These are phyloP conservation scores for Toxicodendron radicans DNA, from an alignment of 345 rosid genomes.

Conservation along the genomic window DNA sequence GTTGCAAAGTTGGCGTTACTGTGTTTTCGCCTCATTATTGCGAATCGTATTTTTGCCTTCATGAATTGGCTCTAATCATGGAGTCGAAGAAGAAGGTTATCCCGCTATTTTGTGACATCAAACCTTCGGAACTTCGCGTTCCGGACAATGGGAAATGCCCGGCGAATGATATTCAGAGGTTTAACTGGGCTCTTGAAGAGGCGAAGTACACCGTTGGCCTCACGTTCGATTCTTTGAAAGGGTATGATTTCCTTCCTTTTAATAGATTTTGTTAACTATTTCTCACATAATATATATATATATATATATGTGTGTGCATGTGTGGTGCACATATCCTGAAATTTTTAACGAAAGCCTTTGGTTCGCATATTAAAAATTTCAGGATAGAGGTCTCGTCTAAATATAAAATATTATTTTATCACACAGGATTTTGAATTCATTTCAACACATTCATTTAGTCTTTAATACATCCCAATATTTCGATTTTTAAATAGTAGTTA, in stretches of 20 bases:
- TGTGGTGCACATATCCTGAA: too few species aligned
- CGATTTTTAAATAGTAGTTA: too few species aligned
- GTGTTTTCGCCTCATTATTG: slow-evolving; percentile 69
- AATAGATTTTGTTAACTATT: too few species aligned
- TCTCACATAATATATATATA: too few species aligned
- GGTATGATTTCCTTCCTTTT: slow-evolving; percentile 33
- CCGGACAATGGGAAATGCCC: slow-evolving; percentile 33
- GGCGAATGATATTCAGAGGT: slow-evolving; percentile 41
- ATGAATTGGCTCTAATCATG: slow-evolving; percentile 68
- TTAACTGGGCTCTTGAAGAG: slow-evolving; percentile 65
- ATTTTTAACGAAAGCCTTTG: too few species aligned
- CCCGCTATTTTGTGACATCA: slow-evolving; percentile 69
- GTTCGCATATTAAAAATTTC: too few species aligned
- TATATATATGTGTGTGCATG: too few species aligned
- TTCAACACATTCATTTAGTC: too few species aligned
- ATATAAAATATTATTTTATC: too few species aligned
- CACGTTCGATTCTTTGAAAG: slow-evolving; percentile 58
- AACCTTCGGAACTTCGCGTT: slow-evolving; percentile 66
- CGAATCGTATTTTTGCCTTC: slow-evolving; percentile 61
- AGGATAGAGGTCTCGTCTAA: too few species aligned
- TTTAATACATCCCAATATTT: too few species aligned
- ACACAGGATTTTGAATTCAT: too few species aligned
- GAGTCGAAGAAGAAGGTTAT: slow-evolving; percentile 68
- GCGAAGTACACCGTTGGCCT: slow-evolving; percentile 68
- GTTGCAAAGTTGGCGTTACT: slow-evolving; percentile 55